These are phyloP conservation scores for Paracorniculantispora psalliotae DNA, from an alignment of 2,329 filamentous ascomycete genomes.

Conservation along the genomic window DNA sequence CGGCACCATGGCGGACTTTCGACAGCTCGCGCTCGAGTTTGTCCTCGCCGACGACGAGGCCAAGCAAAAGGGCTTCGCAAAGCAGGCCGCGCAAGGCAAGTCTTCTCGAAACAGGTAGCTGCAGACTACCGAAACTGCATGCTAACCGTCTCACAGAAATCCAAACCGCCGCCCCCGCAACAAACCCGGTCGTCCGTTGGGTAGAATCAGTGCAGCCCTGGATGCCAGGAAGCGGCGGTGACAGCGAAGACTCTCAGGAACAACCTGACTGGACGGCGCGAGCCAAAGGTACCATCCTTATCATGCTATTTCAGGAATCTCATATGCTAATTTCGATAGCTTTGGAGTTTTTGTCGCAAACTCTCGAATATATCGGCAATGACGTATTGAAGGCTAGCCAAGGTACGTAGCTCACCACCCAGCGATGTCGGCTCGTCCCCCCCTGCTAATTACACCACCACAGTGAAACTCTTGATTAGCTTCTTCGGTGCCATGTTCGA, in stretches of 20 bases:
- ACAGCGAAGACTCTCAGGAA: constrained; percentile 35
- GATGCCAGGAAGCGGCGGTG: constrained; percentile 41
- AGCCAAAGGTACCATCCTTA: constrained; percentile 41
- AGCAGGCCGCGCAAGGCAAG: constrained; percentile 41
- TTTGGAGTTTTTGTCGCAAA: constrained; percentile 51
- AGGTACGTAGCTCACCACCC: constrained; percentile 26
- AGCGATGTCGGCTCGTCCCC: not conserved
- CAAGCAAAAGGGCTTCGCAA: constrained; percentile 35
- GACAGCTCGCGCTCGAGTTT: constrained; percentile 49
- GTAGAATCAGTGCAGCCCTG: constrained; percentile 51
- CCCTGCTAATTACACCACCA: not conserved
- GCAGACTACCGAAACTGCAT: not conserved
- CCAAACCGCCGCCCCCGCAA: constrained; percentile 36
- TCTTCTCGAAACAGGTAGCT: not conserved
- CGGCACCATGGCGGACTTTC: constrained; percentile 44
- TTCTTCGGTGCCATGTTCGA: constrained; percentile 58
- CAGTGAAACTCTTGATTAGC: constrained; percentile 42
- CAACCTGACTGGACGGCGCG: constrained; percentile 48
- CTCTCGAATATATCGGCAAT: constrained; percentile 43
- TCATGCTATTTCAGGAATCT: not conserved
- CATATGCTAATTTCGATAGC: constrained; percentile 29
- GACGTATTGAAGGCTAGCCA: constrained; percentile 46
- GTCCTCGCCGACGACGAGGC: constrained; percentile 47
- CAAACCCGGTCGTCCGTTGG: constrained; percentile 48
- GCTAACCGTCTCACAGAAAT: constrained; percentile 34